These are phyloP conservation scores for Hsuehochloa calcarea DNA, from an alignment of 176 grass and related monocot genomes.

Conservation along the genomic window DNA sequence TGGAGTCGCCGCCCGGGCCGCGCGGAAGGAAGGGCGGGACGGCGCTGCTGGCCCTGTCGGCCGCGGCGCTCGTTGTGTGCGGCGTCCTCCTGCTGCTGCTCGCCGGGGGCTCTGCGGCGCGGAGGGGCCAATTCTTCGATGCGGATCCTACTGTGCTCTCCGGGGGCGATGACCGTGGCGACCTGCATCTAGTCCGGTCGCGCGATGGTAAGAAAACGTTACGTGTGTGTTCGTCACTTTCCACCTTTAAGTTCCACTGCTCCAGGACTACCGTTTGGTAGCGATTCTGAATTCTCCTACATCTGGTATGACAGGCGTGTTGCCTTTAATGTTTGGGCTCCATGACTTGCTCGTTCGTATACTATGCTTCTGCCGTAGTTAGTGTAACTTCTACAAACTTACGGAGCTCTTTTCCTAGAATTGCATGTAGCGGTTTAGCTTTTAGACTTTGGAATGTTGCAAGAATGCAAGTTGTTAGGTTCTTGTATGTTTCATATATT, in stretches of 20 bases:
- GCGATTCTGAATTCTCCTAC: neutral
- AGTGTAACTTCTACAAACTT: neutral
- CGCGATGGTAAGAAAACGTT: slow-evolving; percentile 13
- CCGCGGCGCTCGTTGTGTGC: slow-evolving; percentile 30
- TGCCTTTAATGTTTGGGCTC: neutral
- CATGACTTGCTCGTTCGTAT: neutral
- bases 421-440: neutral
- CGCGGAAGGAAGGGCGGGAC: slow-evolving; percentile 27
- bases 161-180: neutral
- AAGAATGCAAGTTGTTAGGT: neutral
- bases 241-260: neutral
- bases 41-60: slow-evolving; percentile 28
- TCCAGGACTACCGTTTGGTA: neutral
- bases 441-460: neutral
- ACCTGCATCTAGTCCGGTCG: neutral
- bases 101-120: slow-evolving; percentile 39
- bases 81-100: slow-evolving; percentile 29
- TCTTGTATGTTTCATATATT: neutral
- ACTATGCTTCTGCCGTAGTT: neutral
- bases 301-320: neutral
- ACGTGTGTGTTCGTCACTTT: neutral
- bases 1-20: neutral
- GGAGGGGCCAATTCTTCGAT: slow-evolving; percentile 23
- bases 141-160: neutral
- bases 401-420: too few relatives aligned